phyloP scores from a whole-genome alignment of 129 eudicot species.

The Centrapalus pauciflorus region DNA sequence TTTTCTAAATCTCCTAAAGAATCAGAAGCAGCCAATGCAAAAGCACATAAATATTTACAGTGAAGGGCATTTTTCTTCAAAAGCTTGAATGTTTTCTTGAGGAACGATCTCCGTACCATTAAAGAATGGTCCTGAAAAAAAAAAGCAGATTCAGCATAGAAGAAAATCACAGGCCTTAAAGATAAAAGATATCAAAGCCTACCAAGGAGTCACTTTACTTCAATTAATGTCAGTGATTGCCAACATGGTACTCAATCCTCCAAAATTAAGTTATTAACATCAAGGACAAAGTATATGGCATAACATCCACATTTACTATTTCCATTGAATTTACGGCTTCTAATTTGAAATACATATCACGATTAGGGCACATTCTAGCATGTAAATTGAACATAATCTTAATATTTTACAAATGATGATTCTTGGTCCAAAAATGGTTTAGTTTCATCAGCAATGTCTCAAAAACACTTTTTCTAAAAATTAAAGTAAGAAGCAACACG shows the following conservation, averaged over 20 bases:
- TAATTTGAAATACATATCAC: background rate
- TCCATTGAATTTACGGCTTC: background rate
- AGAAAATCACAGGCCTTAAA: background rate
- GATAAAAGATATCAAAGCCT: background rate
- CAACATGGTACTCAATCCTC: background rate
- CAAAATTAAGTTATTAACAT: background rate
- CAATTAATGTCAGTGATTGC: background rate
- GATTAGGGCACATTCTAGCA: too few species aligned
- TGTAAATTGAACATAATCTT: too few species aligned
- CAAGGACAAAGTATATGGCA: background rate
- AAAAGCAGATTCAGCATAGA: constrained; percentile 2
- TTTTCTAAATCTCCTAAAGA: constrained; percentile 40
- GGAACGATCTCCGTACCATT: constrained; percentile 46
- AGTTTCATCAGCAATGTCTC: too few species aligned
- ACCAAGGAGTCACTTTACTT: background rate
- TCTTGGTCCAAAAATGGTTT: too few species aligned
- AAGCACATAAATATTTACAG: constrained; percentile 73
- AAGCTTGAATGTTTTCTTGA: constrained; percentile 61
- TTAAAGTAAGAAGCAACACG: too few species aligned
- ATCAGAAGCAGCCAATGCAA: constrained; percentile 67
- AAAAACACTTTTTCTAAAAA: too few species aligned
- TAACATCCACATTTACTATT: background rate
- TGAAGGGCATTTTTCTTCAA: constrained; percentile 52
- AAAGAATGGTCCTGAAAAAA: constrained; percentile 56
- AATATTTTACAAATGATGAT: too few species aligned